A percentile compares a stretch with the other conserved stretches of the same genome.
Conservation (phyloP, 2,329 filamentous ascomycete species). For the Plectosphaerella cucumerina region DNA sequence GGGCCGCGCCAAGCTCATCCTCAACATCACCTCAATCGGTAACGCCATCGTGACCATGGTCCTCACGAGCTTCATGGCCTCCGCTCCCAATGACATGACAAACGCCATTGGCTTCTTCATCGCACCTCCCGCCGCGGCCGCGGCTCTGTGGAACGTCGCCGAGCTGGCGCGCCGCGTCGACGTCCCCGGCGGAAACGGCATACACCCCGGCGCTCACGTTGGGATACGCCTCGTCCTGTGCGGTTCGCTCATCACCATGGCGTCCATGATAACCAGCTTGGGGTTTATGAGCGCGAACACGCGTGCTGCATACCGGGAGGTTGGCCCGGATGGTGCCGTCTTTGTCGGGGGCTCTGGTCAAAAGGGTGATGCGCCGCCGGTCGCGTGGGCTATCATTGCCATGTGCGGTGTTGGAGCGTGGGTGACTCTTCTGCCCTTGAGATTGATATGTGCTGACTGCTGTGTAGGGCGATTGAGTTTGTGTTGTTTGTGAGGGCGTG, state of each 20-base stretch:
- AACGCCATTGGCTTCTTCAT: not conserved
- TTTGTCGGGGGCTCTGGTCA: too few species aligned
- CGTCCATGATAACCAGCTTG: too few species aligned
- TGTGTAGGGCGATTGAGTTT: too few species aligned
- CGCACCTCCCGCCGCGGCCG: constrained; percentile 16
- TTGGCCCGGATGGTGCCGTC: too few species aligned
- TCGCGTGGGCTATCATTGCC: too few species aligned
- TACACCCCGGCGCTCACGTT: constrained; percentile 40
- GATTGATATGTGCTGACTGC: too few species aligned
- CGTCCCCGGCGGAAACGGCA: constrained; percentile 26
- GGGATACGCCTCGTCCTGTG: constrained; percentile 37
- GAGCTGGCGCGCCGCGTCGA: constrained; percentile 32
- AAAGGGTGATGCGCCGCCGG: too few species aligned
- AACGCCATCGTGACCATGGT: not conserved
- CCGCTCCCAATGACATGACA: not conserved
- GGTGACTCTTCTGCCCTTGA: too few species aligned
- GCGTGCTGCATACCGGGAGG: too few species aligned
- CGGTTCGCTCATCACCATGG: not conserved
- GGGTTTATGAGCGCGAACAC: too few species aligned
- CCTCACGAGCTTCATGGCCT: not conserved
- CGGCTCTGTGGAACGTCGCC: constrained; percentile 31
- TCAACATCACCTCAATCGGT: not conserved
- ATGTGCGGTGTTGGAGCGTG: too few species aligned
- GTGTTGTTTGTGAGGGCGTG: too few species aligned
- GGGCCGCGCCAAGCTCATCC: not conserved